phyloP scores from a whole-genome alignment of 2,329 filamentous ascomycete genomes.

The Dichotomopilus funicola region DNA sequence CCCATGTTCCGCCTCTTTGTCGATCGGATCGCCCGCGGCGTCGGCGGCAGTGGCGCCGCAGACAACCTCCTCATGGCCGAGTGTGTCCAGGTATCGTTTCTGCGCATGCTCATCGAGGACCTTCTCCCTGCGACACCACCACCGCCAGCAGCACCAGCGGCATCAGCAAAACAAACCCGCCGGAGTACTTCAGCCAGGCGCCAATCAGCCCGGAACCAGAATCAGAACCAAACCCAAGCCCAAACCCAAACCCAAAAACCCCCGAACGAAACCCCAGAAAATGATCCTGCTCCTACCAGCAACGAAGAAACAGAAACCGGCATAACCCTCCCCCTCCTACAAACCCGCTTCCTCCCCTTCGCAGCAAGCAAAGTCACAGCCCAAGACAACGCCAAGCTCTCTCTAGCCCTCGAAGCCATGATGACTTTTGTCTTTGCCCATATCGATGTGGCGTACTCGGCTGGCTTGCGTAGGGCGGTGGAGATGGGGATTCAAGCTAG shows the following conservation, averaged over 20 bases:
- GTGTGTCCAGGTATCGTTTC: slow-evolving; percentile 38
- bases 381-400: slow-evolving; percentile 67
- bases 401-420: slow-evolving; percentile 60
- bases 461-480: slow-evolving; percentile 34
- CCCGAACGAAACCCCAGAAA: too few relatives aligned
- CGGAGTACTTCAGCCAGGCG: too few relatives aligned
- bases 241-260: too few relatives aligned
- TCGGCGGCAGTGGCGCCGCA: too few relatives aligned
- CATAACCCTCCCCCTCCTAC: slow-evolving; percentile 41
- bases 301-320: slow-evolving; percentile 31
- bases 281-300: too few relatives aligned
- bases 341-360: slow-evolving; percentile 57
- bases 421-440: slow-evolving; percentile 45
- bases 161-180: too few relatives aligned
- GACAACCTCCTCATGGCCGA: slow-evolving; percentile 25
- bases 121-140: slow-evolving; percentile 38
- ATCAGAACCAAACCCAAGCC: too few relatives aligned
- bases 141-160: slow-evolving; percentile 29
- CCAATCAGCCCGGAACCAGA: too few relatives aligned
- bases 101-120: slow-evolving; percentile 39
- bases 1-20: slow-evolving; percentile 52
- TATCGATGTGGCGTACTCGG: slow-evolving; percentile 31
- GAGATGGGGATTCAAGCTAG: slow-evolving; percentile 44
- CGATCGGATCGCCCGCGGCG: slow-evolving; percentile 32
- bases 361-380: slow-evolving; percentile 54